These are phyloP conservation scores for Pseudogymnoascus sp. DNA, from an alignment of 2,329 filamentous ascomycete species.

Conservation along the genomic window DNA sequence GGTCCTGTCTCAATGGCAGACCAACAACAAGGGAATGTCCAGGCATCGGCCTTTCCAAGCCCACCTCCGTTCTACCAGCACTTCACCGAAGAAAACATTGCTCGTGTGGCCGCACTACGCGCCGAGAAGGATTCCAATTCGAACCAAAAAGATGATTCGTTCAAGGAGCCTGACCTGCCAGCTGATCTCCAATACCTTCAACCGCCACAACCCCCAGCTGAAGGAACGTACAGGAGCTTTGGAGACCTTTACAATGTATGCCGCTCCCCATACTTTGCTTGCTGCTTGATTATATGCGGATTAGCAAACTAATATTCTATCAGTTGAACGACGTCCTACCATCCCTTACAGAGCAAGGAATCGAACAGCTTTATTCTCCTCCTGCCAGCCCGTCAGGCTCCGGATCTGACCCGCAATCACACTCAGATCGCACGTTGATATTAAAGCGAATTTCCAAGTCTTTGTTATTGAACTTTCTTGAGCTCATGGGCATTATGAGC, in stretches of 20 bases:
- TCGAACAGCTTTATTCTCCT: slow-evolving; percentile 58
- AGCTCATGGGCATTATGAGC: slow-evolving; percentile 66
- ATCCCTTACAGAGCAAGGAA: slow-evolving; percentile 60
- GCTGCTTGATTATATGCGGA: neutral
- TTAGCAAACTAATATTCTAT: slow-evolving; percentile 9
- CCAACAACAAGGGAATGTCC: slow-evolving; percentile 35
- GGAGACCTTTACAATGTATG: slow-evolving; percentile 55
- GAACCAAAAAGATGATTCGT: neutral
- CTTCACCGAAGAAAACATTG: slow-evolving; percentile 71
- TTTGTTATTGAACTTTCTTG: slow-evolving; percentile 79
- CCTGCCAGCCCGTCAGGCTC: slow-evolving; percentile 29
- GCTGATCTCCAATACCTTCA: slow-evolving; percentile 66
- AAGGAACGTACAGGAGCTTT: slow-evolving; percentile 68
- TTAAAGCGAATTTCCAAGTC: slow-evolving; percentile 76
- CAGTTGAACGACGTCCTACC: slow-evolving; percentile 55
- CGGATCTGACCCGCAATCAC: slow-evolving; percentile 23
- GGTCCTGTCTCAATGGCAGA: slow-evolving; percentile 48
- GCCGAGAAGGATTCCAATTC: slow-evolving; percentile 20
- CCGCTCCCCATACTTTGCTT: slow-evolving; percentile 1
- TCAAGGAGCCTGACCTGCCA: neutral
- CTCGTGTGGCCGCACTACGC: slow-evolving; percentile 46
- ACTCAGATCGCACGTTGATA: slow-evolving; percentile 57
- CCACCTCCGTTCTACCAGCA: slow-evolving; percentile 86
- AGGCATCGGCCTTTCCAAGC: slow-evolving; percentile 64
- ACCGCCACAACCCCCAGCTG: slow-evolving; percentile 66